Base-by-base conservation (phyloP, 2,329 filamentous ascomycete species). In the Paraphoma sp. region DNA sequence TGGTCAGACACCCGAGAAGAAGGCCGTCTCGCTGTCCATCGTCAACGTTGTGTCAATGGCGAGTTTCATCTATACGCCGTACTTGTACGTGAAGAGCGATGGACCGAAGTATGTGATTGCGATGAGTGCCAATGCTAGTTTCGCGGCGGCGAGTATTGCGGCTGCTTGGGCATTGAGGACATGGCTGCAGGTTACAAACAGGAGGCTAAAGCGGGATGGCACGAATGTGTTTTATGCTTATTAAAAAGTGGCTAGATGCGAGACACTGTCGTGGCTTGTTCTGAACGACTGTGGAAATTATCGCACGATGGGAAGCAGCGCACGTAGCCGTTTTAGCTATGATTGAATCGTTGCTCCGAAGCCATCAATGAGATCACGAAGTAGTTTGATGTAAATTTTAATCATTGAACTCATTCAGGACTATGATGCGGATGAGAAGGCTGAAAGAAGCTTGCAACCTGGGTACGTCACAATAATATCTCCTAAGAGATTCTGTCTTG, bases 1-100 rank as follows among this genome's bases (percentile, higher is more conserved):
- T 7, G 77, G 76, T 2, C 76, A 80, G 45, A 79, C 78, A 1
- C 64, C 74, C 4, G 78, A 80, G 57, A 82, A 81, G 64, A 78
- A 79, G 47, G 78, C 79, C 16, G 77, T 77, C 3, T 67, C 73
- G 4, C 65, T 80, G 16, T 76, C 77, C 0, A 76, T 80, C 45
- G 78, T 79, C n/a, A 80, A 81, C 48, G 72, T 77, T 1, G 68
- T 76, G 5, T 75, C 74, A 0, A 80, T 78, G 49, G 66, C 73
- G 18, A 69, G 71, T 38, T 74, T 76, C 48, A 79, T 81, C 41
- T 80, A 73, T 51, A 76, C 72, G 1, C 78, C 78, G 1, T 81
- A 79, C 51, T 75, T 80, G 51, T 79, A 79, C 18, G 58, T 59
- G 0, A 56, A 63, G 42, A 63, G 56, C 30, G 67, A 69, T 41